phyloP scores from a whole-genome alignment of 139 green algal species.

The Chlamydomonas eustigma region DNA sequence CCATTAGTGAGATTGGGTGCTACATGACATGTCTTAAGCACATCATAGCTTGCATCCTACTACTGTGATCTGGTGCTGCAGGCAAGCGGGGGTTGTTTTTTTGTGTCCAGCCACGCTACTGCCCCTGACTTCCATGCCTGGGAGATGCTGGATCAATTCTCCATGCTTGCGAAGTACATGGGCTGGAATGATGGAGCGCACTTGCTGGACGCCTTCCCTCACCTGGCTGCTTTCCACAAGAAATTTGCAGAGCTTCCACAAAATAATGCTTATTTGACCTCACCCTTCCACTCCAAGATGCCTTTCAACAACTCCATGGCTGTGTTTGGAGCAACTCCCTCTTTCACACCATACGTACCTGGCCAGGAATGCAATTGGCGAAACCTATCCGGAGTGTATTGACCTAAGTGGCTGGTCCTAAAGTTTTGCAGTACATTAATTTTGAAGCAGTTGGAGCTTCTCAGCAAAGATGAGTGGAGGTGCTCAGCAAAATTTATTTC shows the following conservation, averaged over 20 bases:
- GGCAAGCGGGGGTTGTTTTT: background rate
- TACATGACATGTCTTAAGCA: too few relatives aligned
- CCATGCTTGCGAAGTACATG: background rate
- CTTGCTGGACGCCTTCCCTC: background rate
- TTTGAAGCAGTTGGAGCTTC: too few relatives aligned
- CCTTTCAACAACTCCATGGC: slow-evolving; percentile 17
- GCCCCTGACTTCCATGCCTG: slow-evolving; percentile 9
- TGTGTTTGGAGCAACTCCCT: background rate
- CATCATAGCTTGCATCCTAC: too few relatives aligned
- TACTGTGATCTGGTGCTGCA: too few relatives aligned
- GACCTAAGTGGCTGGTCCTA: background rate
- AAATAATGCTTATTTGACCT: background rate
- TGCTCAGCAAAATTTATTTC: too few relatives aligned
- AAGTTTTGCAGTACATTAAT: background rate
- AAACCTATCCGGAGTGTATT: background rate
- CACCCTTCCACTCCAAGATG: slow-evolving; percentile 4
- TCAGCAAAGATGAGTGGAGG: too few relatives aligned
- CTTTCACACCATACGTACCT: background rate
- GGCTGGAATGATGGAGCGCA: background rate
- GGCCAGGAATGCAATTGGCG: background rate
- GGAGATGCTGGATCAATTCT: slow-evolving; percentile 11
- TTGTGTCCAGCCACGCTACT: slow-evolving; percentile 7
- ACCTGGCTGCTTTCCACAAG: slow-evolving; percentile 6
- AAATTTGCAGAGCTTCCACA: slow-evolving; percentile 5
- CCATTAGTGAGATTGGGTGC: too few relatives aligned